Evolutionary conservation across 495 filamentous ascomycete species (phyloP).

Genomic region (Aspergillus bertholletiae): DNA sequence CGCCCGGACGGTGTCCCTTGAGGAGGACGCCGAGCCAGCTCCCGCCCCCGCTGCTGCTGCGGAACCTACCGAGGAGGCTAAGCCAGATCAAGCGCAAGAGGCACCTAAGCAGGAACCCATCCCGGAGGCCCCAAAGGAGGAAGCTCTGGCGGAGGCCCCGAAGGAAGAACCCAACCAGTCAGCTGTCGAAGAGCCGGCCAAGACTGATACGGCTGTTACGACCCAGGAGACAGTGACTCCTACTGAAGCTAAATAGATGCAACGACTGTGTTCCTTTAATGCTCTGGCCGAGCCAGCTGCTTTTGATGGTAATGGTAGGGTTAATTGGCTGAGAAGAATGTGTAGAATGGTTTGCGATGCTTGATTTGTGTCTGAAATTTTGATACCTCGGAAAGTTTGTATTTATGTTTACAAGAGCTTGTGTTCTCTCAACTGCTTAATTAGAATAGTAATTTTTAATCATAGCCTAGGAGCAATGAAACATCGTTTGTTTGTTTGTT

Average conservation of each 20-base stretch:
- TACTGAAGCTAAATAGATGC: constrained; percentile 25
- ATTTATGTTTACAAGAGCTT: background rate
- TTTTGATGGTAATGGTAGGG: no score
- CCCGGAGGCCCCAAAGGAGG: constrained; percentile 17
- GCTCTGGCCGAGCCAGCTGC: background rate
- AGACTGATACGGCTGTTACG: constrained; percentile 9
- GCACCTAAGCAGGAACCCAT: constrained; percentile 11
- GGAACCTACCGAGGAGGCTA: constrained; percentile 1
- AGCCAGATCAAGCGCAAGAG: constrained; percentile 10
- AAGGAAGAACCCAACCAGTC: constrained; percentile 11
- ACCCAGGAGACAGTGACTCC: constrained; percentile 14
- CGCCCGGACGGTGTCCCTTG: constrained; percentile 27
- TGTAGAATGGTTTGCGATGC: constrained; percentile 8
- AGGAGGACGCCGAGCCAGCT: constrained; percentile 8
- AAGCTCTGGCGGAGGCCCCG: constrained; percentile 10
- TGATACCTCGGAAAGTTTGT: constrained; percentile 10
- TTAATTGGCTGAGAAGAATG: constrained; percentile 20
- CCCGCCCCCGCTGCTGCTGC: constrained; percentile 13
- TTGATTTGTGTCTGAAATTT: constrained; percentile 5
- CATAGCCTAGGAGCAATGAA: background rate
- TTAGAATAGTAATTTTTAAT: constrained; percentile 2
- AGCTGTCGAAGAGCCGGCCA: constrained; percentile 2
- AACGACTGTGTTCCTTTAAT: background rate
- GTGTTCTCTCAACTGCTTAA: background rate
- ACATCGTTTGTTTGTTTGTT: no score